Evolutionary conservation across 352 stramenopile species (phyloP), one percentile per base, ranked within the genome.

Genomic region (Pythium folliculosum): DNA sequence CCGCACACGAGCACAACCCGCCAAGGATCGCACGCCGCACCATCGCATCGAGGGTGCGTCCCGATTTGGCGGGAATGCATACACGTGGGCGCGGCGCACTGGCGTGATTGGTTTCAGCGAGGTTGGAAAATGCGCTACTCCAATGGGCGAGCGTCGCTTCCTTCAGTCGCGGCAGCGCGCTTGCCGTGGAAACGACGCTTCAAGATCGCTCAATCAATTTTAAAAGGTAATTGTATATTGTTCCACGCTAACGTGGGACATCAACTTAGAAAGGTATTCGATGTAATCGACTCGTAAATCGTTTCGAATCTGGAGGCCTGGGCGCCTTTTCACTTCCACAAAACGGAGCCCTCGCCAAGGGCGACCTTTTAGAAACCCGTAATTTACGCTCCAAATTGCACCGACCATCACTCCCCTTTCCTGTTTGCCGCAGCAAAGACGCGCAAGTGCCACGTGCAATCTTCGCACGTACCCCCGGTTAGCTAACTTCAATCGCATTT

Each of bases 51-150:
- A 44, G 2, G 38, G 16, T 12, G 4, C n/a, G 55, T 53, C 43
- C 23, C 22, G 16, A 52, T 62, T 53, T 62, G 43, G 53, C 32
- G 14, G 49, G 49, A 22, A 55, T 38, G 10, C 17, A 49, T 49
- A 49, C 44, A 49, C 44, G 38, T 44, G 38, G 38, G 6, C 38
- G 12, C 17, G 14, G 38, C 17, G 17, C 44, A 25, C 38, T 44
- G 38, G 38, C 38, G 35, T 17, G 53, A 60, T 60, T 60, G 54
- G 54, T 60, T 60, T 50, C 54, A 38, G 54, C 44, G 44, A n/a
- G n/a, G n/a, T n/a, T n/a, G n/a, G n/a, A n/a, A n/a, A n/a, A 49
- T 49, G 10, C 44, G 38, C 38, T 44, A 44, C n/a, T n/a, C n/a
- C n/a, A 49, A 8, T 49, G 17, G 12, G 44, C 44, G 25, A 49